phyloP scores from a whole-genome alignment of 176 grass and related monocot species.

The Eremochloa ophiuroides region DNA sequence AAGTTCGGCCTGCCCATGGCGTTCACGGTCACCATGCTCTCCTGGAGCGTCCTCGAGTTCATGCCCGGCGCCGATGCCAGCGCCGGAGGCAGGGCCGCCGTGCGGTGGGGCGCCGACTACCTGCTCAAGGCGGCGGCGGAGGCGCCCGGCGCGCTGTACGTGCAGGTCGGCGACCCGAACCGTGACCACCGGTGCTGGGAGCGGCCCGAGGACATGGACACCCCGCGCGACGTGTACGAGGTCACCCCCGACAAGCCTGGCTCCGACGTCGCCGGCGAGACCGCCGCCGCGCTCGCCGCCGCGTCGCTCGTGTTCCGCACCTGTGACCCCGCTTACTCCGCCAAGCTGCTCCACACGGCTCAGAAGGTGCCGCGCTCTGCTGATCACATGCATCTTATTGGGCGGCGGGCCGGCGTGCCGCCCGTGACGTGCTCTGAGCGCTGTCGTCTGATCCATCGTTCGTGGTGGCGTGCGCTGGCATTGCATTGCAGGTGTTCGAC shows the following conservation, averaged over 20 bases:
- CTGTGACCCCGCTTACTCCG: not conserved
- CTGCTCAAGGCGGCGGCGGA: constrained; percentile 63
- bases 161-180: not conserved
- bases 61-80: not conserved
- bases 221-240: constrained; percentile 71
- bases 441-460: not conserved
- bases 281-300: constrained; percentile 70
- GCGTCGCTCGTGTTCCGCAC: not conserved
- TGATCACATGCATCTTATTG: not conserved
- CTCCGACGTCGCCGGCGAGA: constrained; percentile 75
- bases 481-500: constrained; percentile 66
- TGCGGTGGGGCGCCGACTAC: constrained; percentile 93
- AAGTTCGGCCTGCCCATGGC: constrained; percentile 90
- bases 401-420: not conserved
- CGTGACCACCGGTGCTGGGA: constrained; percentile 56
- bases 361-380: constrained; percentile 68
- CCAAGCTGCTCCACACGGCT: not conserved
- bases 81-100: constrained; percentile 28
- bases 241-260: constrained; percentile 49
- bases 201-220: constrained; percentile 95
- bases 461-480: not conserved
- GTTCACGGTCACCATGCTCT: constrained; percentile 85
- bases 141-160: not conserved
- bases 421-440: not conserved
- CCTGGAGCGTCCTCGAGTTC: constrained; percentile 63